A percentile compares a stretch with the other conserved stretches of the same genome.
These are phyloP conservation scores for Pluteus cervinus DNA, from an alignment of 768 basidiomycete species.

Conservation along the genomic window DNA sequence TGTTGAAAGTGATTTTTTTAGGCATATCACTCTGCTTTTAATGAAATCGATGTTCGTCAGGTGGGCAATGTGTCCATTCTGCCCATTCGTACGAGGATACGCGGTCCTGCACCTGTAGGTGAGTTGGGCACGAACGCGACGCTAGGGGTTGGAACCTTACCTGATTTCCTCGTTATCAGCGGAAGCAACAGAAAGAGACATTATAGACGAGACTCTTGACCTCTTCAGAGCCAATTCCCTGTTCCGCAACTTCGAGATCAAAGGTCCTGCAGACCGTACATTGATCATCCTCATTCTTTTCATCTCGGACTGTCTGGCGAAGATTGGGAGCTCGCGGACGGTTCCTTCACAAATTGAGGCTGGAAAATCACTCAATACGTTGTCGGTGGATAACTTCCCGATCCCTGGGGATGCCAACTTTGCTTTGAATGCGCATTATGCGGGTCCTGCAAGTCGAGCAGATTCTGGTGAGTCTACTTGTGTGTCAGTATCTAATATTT, in stretches of 20 bases:
- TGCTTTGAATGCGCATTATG: constrained; percentile 88
- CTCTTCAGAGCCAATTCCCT: constrained; percentile 98
- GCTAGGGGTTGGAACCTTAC: constrained; percentile 9
- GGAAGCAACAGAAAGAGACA: constrained; percentile 75
- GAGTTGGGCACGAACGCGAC: constrained; percentile 15
- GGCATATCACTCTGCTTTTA: constrained; percentile 96
- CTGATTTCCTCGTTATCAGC: constrained; percentile 37
- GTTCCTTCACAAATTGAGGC: constrained; percentile 79
- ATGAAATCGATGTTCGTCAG: constrained; percentile 76
- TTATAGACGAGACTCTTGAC: constrained; percentile 93
- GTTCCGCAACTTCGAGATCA: constrained; percentile 99
- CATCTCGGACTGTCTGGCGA: constrained; percentile 94
- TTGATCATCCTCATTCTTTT: constrained; percentile 97
- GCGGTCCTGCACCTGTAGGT: constrained; percentile 89
- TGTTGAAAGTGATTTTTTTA: constrained; percentile 24
- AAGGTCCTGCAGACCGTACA: constrained; percentile 92
- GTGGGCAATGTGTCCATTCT: constrained; percentile 89
- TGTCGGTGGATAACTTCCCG: constrained; percentile 89
- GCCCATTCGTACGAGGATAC: constrained; percentile 86
- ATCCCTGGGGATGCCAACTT: constrained; percentile 97
- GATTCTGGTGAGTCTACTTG: constrained; percentile 61
- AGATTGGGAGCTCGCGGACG: constrained; percentile 69
- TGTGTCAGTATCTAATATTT: constrained; percentile 7
- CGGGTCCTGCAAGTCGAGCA: constrained; percentile 63
- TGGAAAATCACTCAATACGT: constrained; percentile 79